These are phyloP conservation scores for Fraxinus quadrangulata DNA, from an alignment of 257 asterid species.

Conservation along the genomic window DNA sequence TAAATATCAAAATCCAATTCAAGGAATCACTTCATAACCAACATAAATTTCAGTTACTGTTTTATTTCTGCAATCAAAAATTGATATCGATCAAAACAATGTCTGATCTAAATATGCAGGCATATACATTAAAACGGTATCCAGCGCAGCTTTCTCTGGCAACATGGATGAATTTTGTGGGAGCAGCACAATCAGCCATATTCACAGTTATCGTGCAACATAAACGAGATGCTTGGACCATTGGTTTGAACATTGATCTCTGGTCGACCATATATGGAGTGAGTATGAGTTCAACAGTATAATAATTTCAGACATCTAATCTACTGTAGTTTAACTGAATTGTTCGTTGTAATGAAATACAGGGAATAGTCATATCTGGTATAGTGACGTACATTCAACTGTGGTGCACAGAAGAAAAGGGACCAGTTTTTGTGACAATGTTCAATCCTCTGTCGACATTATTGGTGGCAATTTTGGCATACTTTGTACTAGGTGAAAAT, in stretches of 20 bases:
- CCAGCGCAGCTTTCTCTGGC: constrained; percentile 78
- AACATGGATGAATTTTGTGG: constrained; percentile 73
- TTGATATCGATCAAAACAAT: not conserved
- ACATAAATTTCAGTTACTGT: not conserved
- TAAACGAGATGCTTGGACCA: constrained; percentile 59
- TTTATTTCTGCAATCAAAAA: not conserved
- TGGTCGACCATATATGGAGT: constrained; percentile 75
- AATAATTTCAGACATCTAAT: not conserved
- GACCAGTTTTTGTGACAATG: constrained; percentile 79
- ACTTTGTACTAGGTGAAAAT: constrained; percentile 67
- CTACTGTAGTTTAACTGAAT: constrained; percentile 3
- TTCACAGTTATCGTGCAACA: constrained; percentile 60
- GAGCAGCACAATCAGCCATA: constrained; percentile 79
- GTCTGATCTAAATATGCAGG: constrained; percentile 36
- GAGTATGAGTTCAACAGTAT: constrained; percentile 18
- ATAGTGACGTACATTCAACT: constrained; percentile 50
- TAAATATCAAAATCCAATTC: not conserved
- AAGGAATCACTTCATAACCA: not conserved
- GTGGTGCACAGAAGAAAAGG: constrained; percentile 72
- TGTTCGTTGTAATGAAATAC: constrained; percentile 13
- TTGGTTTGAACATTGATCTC: constrained; percentile 70
- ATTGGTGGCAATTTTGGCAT: constrained; percentile 56
- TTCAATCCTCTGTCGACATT: constrained; percentile 71
- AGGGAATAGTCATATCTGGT: constrained; percentile 75
- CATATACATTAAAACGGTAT: constrained; percentile 61